Conservation (phyloP, 1,284 basidiomycete species). For the Pseudozyma hubeiensis region DNA sequence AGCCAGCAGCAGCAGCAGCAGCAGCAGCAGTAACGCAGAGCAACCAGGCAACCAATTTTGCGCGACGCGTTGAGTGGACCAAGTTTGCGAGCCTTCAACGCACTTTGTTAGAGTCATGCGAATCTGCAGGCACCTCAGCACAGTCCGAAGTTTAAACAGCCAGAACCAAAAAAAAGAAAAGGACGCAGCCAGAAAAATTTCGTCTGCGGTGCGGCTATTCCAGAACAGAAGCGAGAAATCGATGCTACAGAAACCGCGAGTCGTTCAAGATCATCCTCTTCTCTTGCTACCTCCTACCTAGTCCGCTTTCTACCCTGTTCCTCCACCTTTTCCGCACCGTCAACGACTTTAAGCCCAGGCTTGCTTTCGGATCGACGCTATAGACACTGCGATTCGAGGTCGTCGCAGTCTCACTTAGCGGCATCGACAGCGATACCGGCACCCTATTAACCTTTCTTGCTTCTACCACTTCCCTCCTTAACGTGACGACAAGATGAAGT, state of each 20-base stretch:
- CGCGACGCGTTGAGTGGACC: slow-evolving; percentile 44
- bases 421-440: slow-evolving; percentile 8
- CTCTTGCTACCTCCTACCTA: slow-evolving; percentile 37
- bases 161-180: slow-evolving; percentile 1
- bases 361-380: slow-evolving; percentile 16
- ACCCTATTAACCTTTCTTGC: neutral
- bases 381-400: slow-evolving; percentile 49
- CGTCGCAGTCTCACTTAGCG: slow-evolving; percentile 32
- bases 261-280: slow-evolving; percentile 14
- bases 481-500: slow-evolving; percentile 65
- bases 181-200: slow-evolving; percentile 19
- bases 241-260: slow-evolving; percentile 10
- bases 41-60: slow-evolving; percentile 4
- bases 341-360: slow-evolving; percentile 3
- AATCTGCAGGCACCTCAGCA: slow-evolving; percentile 8
- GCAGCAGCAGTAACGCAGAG: too few relatives aligned
- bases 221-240: neutral
- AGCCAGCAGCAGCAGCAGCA: too few relatives aligned
- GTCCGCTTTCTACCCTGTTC: slow-evolving; percentile 13
- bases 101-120: neutral
- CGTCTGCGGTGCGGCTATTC: slow-evolving; percentile 2
- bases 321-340: neutral
- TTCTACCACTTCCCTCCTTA: slow-evolving; percentile 6
- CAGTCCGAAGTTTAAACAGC: slow-evolving; percentile 5
- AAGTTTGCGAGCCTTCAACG: neutral